Percentiles rank a stretch among this genome's conserved stretches.
phyloP scores from a whole-genome alignment of 352 stramenopile species.

The Phytophthora pseudosyringae region DNA sequence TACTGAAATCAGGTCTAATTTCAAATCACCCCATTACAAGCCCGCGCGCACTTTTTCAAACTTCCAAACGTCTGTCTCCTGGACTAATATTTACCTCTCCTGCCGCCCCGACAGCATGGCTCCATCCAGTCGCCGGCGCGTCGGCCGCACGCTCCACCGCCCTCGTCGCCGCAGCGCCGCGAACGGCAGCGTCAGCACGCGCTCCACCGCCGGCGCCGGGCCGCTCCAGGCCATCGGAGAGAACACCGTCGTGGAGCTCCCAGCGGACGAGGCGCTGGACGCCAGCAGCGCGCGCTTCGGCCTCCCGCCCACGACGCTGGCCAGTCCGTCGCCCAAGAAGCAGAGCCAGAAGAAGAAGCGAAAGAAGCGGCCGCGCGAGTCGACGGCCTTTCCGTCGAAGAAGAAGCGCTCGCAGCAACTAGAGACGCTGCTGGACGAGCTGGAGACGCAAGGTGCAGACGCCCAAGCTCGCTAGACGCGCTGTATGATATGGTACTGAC shows the following conservation, averaged over 20 bases:
- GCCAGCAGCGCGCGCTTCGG: conserved; percentile 8
- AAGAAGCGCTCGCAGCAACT: conserved; percentile 53
- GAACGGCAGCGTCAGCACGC: conserved; percentile 16
- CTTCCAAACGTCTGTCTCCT: conserved; percentile 12
- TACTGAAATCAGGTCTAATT: conserved; percentile 14
- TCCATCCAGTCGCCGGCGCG: conserved; percentile 38
- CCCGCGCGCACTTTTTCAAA: conserved; percentile 36
- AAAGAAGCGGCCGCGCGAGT: conserved; percentile 40
- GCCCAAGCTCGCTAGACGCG: neutral
- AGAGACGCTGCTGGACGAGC: conserved; percentile 55
- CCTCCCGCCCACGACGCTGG: conserved; percentile 14
- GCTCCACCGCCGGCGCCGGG: conserved; percentile 16
- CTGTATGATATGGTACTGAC: conserved; percentile 7
- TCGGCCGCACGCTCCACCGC: conserved; percentile 58
- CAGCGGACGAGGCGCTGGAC: conserved; percentile 22
- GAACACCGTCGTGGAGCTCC: conserved; percentile 64
- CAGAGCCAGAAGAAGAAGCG: conserved; percentile 38
- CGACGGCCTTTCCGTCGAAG: conserved; percentile 30
- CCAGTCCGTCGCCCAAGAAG: conserved; percentile 37
- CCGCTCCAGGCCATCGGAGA: conserved; percentile 65
- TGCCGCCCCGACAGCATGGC: conserved; percentile 30
- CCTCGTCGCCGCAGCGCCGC: conserved; percentile 36
- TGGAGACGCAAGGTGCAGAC: conserved; percentile 65
- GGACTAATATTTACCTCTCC: too few relatives aligned
- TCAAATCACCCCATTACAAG: conserved; percentile 12